Base-by-base conservation (phyloP, 768 basidiomycete genomes). In the Rhodotorula graminis region DNA sequence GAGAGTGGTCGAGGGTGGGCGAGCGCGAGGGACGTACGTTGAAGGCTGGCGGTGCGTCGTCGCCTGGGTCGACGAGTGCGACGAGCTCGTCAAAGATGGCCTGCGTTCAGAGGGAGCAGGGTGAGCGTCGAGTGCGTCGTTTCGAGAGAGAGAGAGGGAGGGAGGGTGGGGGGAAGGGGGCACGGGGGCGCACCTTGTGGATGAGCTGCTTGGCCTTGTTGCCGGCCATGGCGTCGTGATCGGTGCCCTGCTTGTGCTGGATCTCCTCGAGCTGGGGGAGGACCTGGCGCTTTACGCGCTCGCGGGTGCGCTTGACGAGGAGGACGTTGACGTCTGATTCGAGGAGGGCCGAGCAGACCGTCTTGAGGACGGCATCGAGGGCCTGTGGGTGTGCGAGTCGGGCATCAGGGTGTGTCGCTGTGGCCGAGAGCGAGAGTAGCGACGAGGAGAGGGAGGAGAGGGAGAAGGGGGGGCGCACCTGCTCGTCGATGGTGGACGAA, bases 241-340 rank as follows among this genome's bases (percentile, higher is more conserved):
- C 47, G 7, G n/a, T 8, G 27, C 42, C 59, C 7, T 44, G 42
- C 82, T 70, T 71, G 18, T 56, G 53, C 62, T 74, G 61, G 61
- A 70, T 84, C 42, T 83, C 82, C 76, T 93, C 92, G 33, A 93
- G 80, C 31, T 88, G 84, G 11, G 90, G 87, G 80, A 96, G 90
- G 65, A 94, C 92, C 79, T 92, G 93, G 7, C 86, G 84, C 81
- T 94, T 93, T 79, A 98, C 92, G 81, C 92, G 93, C 74, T 89
- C 88, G 74, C 93, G 87, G 67, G 96, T 81, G 52, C 87, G 87
- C 11, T 92, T 86, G 29, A 97, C 96, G 31, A 98, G 87, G 81
- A 95, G 96, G 78, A 99, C 95, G 80, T 99, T 99, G 76, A 99
- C 95, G 82, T 99, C 96, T 29, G 93, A 89, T 82, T 98, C 94